phyloP scores from a whole-genome alignment of 1,284 basidiomycete genomes.

The Boletellus deceptivus region DNA sequence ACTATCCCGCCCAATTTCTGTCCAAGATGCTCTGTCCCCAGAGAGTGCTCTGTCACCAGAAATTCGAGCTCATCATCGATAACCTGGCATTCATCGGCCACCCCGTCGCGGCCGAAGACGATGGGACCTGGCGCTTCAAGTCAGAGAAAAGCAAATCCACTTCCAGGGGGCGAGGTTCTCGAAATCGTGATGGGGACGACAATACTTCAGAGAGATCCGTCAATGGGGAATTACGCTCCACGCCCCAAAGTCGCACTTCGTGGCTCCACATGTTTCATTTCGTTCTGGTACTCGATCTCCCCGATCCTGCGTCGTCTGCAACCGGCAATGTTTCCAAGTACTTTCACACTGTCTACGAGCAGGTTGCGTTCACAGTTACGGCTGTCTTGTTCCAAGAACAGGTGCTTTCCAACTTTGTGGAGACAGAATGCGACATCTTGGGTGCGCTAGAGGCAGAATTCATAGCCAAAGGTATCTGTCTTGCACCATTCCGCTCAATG shows the following conservation, averaged over 20 bases:
- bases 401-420: conserved; percentile 79
- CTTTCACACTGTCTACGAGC: conserved; percentile 83
- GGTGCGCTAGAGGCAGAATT: conserved; percentile 68
- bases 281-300: conserved; percentile 84
- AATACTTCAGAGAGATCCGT: conserved; percentile 36
- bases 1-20: conserved; percentile 80
- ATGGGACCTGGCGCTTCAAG: conserved; percentile 72
- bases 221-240: conserved; percentile 28
- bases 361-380: conserved; percentile 83
- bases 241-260: conserved; percentile 32
- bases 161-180: conserved; percentile 54
- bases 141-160: conserved; percentile 50
- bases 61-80: conserved; percentile 91
- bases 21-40: conserved; percentile 82
- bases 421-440: conserved; percentile 69
- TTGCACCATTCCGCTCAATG: background rate
- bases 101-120: conserved; percentile 80
- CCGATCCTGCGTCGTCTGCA: conserved; percentile 81
- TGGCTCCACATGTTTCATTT: conserved; percentile 85
- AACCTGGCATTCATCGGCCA: conserved; percentile 95
- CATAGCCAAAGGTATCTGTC: conserved; percentile 53
- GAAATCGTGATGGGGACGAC: conserved; percentile 37
- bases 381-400: conserved; percentile 89
- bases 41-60: conserved; percentile 83
- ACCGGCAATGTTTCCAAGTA: conserved; percentile 74